phyloP scores from a whole-genome alignment of 2,329 filamentous ascomycete genomes.

The Aspergillus sp. region DNA sequence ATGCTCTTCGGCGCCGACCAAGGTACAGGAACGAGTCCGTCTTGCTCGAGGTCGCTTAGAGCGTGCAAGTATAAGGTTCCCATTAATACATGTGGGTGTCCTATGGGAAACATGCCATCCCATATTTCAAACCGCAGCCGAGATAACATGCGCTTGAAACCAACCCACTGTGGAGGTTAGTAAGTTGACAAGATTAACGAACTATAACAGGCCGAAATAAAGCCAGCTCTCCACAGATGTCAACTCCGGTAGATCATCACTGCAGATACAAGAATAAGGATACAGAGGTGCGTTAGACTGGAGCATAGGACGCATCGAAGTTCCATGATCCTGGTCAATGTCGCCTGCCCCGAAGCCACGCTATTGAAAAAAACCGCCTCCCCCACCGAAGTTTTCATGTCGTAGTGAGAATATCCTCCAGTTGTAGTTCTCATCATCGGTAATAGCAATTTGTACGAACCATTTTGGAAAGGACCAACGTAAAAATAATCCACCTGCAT shows the following conservation, averaged over 20 bases:
- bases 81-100: neutral
- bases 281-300: constrained; percentile 20
- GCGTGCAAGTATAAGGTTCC: neutral
- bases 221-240: neutral
- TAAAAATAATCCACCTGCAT: neutral
- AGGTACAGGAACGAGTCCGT: neutral
- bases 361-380: constrained; percentile 2
- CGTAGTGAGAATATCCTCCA: neutral
- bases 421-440: neutral
- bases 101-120: neutral
- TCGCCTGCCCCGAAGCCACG: constrained; percentile 17
- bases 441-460: neutral
- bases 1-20: neutral
- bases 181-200: neutral
- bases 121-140: neutral
- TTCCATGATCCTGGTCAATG: constrained; percentile 14
- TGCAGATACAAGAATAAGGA: constrained; percentile 8
- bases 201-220: neutral
- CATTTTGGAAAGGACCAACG: neutral
- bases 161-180: neutral
- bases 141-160: neutral
- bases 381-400: neutral
- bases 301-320: constrained; percentile 17
- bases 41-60: neutral
- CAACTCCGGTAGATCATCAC: neutral